A percentile compares a stretch with the other conserved stretches of the same genome.
Conservation (phyloP, 306 rosid genomes). For the Ochetophila trinervis region DNA sequence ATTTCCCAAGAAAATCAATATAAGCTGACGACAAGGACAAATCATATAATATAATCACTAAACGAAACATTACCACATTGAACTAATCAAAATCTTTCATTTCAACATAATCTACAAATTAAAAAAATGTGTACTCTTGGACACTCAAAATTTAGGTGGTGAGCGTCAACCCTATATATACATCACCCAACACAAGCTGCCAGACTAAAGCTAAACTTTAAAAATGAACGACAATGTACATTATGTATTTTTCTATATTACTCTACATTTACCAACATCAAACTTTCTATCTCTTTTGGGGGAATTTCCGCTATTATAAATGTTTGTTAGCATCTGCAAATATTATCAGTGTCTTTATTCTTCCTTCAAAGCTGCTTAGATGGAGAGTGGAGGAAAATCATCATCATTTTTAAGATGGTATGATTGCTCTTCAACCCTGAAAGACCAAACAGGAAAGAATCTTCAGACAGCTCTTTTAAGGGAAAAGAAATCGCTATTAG, state of each 20-base stretch:
- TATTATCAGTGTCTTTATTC: slow-evolving; percentile 4
- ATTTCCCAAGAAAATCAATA: no score
- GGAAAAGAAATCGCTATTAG: slow-evolving; percentile 17
- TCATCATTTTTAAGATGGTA: slow-evolving; percentile 38
- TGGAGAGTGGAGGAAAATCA: slow-evolving; percentile 43
- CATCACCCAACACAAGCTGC: no score
- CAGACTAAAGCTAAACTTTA: no score
- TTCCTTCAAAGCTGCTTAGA: slow-evolving; percentile 15
- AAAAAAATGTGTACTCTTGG: no score
- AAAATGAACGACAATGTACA: not conserved
- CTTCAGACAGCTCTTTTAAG: slow-evolving; percentile 35
- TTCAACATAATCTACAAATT: no score
- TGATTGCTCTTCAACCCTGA: slow-evolving; percentile 27
- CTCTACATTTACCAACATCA: not conserved
- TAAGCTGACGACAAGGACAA: no score
- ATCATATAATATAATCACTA: no score
- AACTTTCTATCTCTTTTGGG: not conserved
- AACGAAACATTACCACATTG: no score
- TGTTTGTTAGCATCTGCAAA: slow-evolving; percentile 10
- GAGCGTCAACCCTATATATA: no score
- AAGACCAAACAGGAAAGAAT: not conserved
- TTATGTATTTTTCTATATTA: not conserved
- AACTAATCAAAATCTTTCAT: no score
- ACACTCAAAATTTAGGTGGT: no score
- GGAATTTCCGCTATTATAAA: not conserved